These are phyloP conservation scores for Nephelium lappaceum DNA, from an alignment of 345 rosid genomes.

Conservation along the genomic window DNA sequence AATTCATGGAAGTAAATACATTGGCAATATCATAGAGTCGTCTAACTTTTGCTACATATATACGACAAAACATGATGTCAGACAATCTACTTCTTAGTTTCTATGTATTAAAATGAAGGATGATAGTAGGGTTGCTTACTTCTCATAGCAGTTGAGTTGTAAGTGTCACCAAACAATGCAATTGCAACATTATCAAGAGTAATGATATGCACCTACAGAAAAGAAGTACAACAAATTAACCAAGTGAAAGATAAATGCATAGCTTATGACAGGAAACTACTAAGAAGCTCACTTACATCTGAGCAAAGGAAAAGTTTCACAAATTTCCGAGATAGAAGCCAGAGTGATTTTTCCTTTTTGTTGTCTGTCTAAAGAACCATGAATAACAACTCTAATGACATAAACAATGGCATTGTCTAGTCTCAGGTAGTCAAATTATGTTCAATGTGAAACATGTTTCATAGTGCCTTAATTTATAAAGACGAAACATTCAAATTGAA, in stretches of 20 bases:
- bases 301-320: slow-evolving; percentile 85
- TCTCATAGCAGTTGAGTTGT: slow-evolving; percentile 60
- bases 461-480: background rate
- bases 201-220: slow-evolving; percentile 54
- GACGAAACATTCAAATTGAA: background rate
- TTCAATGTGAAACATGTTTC: background rate
- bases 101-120: slow-evolving; percentile 6
- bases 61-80: slow-evolving; percentile 17
- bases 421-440: background rate
- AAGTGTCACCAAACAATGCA: slow-evolving; percentile 59
- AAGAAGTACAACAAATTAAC: slow-evolving; percentile 15
- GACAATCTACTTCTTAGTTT: background rate
- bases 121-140: slow-evolving; percentile 42
- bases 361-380: slow-evolving; percentile 36
- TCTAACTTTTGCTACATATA: slow-evolving; percentile 74
- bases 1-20: slow-evolving; percentile 70
- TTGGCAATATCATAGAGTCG: slow-evolving; percentile 86
- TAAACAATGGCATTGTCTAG: background rate
- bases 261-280: background rate
- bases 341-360: slow-evolving; percentile 71
- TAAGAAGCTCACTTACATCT: slow-evolving; percentile 50
- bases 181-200: slow-evolving; percentile 69
- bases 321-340: slow-evolving; percentile 73
- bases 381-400: background rate
- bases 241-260: background rate